phyloP scores from a whole-genome alignment of 1,284 basidiomycete genomes.

The Rhodofomes roseus region DNA sequence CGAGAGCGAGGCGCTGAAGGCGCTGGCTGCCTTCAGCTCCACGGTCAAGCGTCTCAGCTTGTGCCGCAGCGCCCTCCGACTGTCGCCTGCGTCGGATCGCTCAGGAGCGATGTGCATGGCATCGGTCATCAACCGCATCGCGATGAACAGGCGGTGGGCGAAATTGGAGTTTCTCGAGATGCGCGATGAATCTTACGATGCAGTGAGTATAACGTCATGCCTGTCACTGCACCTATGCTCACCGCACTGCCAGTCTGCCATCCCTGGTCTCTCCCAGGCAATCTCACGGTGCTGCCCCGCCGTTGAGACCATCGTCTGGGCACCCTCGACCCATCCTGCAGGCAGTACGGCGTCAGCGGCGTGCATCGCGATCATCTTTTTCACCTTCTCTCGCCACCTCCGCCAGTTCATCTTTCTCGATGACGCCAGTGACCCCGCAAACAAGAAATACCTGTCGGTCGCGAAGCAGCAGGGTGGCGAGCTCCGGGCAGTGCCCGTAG shows the following conservation, averaged over 20 bases:
- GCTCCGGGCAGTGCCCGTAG: not conserved
- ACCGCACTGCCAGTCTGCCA: not conserved
- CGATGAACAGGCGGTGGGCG: slow-evolving; percentile 6
- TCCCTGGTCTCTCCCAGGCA: slow-evolving; percentile 3
- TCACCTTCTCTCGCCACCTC: slow-evolving; percentile 9
- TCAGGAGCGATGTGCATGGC: slow-evolving; percentile 3
- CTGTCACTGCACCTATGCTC: not conserved
- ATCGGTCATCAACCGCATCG: slow-evolving; percentile 4
- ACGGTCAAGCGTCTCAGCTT: slow-evolving; percentile 8
- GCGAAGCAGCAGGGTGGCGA: not conserved
- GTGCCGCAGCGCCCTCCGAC: slow-evolving; percentile 3
- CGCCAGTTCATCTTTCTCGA: slow-evolving; percentile 7
- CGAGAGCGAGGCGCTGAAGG: slow-evolving; percentile 7
- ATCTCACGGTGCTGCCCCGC: slow-evolving; percentile 7
- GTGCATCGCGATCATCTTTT: slow-evolving; percentile 9
- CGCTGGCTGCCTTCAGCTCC: slow-evolving; percentile 7
- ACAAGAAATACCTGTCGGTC: slow-evolving; percentile 6
- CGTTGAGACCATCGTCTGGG: slow-evolving; percentile 11
- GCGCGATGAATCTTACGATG: slow-evolving; percentile 8
- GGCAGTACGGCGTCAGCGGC: not conserved
- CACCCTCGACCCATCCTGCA: slow-evolving; percentile 7
- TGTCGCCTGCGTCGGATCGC: not conserved
- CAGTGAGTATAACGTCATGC: slow-evolving; percentile 6
- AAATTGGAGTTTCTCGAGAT: slow-evolving; percentile 11
- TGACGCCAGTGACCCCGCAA: not conserved